Evolutionary conservation across 805 yeast species (phyloP).

Genomic region (Teunomyces aglyptinius): DNA sequence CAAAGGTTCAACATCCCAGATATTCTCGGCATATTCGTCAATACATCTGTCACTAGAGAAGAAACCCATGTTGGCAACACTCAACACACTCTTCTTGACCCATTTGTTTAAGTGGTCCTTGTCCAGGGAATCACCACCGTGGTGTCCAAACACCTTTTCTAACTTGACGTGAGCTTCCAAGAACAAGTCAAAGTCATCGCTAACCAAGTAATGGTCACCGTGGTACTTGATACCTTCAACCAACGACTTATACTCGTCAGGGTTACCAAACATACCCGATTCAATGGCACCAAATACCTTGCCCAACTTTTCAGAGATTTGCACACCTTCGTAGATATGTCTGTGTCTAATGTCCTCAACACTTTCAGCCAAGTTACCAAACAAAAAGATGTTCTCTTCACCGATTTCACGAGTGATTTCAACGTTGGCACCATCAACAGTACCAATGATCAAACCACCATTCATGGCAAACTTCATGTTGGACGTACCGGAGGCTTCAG

Average conservation of each 20-base stretch:
- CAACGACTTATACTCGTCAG: slow-evolving; percentile 62
- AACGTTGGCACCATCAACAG: slow-evolving; percentile 96
- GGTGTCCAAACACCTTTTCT: slow-evolving; percentile 62
- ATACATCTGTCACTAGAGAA: slow-evolving; percentile 89
- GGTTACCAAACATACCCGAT: slow-evolving; percentile 68
- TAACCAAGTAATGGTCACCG: slow-evolving; percentile 84
- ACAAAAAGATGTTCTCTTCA: slow-evolving; percentile 86
- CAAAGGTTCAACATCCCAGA: slow-evolving; percentile 88
- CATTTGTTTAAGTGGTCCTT: slow-evolving; percentile 61
- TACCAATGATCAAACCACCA: slow-evolving; percentile 92
- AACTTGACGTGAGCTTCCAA: slow-evolving; percentile 76
- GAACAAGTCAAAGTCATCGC: slow-evolving; percentile 87
- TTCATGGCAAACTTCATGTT: slow-evolving; percentile 94
- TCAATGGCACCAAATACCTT: slow-evolving; percentile 68
- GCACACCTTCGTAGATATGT: slow-evolving; percentile 61
- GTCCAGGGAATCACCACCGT: slow-evolving; percentile 40
- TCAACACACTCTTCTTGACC: slow-evolving; percentile 70
- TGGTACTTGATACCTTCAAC: slow-evolving; percentile 67
- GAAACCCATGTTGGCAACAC: slow-evolving; percentile 93
- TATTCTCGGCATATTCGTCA: slow-evolving; percentile 86
- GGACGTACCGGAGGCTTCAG: slow-evolving; percentile 95
- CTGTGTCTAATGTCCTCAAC: slow-evolving; percentile 81
- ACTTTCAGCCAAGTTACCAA: slow-evolving; percentile 86
- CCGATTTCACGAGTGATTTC: slow-evolving; percentile 93
- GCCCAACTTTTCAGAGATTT: slow-evolving; percentile 57